Base-by-base conservation (phyloP, 352 stramenopile species). In the Aphanomyces euteiches region DNA sequence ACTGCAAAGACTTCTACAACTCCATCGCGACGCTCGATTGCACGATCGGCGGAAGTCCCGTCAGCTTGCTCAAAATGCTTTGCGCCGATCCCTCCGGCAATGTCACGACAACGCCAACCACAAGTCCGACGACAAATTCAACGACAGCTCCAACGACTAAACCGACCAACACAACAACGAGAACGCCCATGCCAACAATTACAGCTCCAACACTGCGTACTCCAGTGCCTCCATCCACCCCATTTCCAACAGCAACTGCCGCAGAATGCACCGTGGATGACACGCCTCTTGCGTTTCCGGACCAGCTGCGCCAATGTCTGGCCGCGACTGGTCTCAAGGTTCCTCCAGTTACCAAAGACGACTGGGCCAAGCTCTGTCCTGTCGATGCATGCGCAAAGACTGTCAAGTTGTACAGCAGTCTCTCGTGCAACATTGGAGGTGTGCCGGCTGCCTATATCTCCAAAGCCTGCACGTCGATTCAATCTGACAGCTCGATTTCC, bases 241-340 rank as follows among this genome's bases (percentile, higher is more conserved):
- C 28, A 28, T 2, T 28, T 28, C 28, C 28, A 28, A 28, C 28
- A 28, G 28, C 28, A 28, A 28, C 28, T 28, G 28, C 28, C 50
- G 37, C 8, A 1, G 50, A 58, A 19, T 58, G 50, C 50, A 10
- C 50, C 7, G 8, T 58, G n/a, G 50, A 58, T 34, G 50, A 58
- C n/a, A 58, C 50, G 8, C 50, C 50, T 8, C n/a, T 58, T 12
- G 50, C 50, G 0, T 58, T 38, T 58, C 50, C 50, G 13, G 50
- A 58, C 50, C 50, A 58, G 50, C 50, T 58, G 8, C 50, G 50
- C 8, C 50, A 58, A 19, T 58, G 50, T 34, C n/a, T 58, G 8
- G 8, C 37, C 1, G 50, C 50, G n/a, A 34, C 50, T 8, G 37
- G 37, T 2, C 8, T 58, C 50, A 58, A 58, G 37, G 8, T 19